These are phyloP conservation scores for Neurospora sp. DNA, from an alignment of 495 filamentous ascomycete genomes.

Conservation along the genomic window DNA sequence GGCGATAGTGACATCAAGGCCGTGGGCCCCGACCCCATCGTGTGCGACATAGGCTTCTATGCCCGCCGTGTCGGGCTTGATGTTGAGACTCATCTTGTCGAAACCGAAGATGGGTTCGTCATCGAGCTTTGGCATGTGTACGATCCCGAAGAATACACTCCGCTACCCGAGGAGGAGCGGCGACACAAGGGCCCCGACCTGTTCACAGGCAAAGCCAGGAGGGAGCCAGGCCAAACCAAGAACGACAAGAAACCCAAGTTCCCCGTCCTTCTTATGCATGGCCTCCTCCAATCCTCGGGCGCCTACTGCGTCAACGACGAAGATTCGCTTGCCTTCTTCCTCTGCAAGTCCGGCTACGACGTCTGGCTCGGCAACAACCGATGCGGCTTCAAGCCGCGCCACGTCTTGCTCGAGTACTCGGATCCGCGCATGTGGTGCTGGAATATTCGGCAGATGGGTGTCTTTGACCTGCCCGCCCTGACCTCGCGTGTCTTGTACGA, in stretches of 20 bases:
- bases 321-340: conserved; percentile 79
- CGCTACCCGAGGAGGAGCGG: conserved; percentile 26
- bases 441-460: conserved; percentile 93
- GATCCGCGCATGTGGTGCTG: conserved; percentile 97
- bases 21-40: conserved; percentile 66
- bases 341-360: conserved; percentile 89
- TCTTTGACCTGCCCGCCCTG: conserved; percentile 83
- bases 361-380: conserved; percentile 96
- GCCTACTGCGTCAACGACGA: conserved; percentile 90
- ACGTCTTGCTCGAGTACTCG: conserved; percentile 54
- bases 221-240: conserved; percentile 5
- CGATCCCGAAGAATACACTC: conserved; percentile 63
- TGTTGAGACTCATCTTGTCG: conserved; percentile 70
- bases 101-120: conserved; percentile 93
- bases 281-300: conserved; percentile 76
- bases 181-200: conserved; percentile 32
- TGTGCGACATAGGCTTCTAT: conserved; percentile 79
- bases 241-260: conserved; percentile 53
- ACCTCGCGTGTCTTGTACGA: conserved; percentile 71
- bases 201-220: conserved; percentile 17
- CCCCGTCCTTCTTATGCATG: conserved; percentile 82
- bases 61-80: conserved; percentile 82
- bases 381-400: conserved; percentile 73
- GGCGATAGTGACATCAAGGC: conserved; percentile 49
- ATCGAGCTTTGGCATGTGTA: conserved; percentile 85